Evolutionary conservation across 177 flowering plant genomes (phyloP).

Genomic region (Vitis hybrid): DNA sequence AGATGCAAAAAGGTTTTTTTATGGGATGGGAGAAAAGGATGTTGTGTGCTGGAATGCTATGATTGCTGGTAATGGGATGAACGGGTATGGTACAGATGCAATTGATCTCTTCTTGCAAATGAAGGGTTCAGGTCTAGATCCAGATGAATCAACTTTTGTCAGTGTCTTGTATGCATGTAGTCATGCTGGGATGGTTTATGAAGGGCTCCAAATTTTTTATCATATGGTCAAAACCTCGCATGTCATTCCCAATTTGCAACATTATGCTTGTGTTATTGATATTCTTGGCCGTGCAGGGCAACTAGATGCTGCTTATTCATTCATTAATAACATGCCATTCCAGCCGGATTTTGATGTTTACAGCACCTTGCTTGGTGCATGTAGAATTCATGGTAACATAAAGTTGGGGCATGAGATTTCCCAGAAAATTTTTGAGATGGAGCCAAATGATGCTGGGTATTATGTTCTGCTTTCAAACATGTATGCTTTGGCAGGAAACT

Average conservation of each 20-base stretch:
- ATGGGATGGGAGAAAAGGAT: slow-evolving; percentile 30
- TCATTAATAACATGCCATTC: slow-evolving; percentile 30
- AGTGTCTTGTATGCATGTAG: slow-evolving; percentile 39
- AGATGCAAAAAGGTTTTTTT: slow-evolving; percentile 28
- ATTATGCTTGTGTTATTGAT: slow-evolving; percentile 41
- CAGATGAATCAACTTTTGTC: slow-evolving; percentile 37
- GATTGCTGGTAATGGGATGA: slow-evolving; percentile 40
- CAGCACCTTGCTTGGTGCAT: slow-evolving; percentile 36
- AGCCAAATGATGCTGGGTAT: slow-evolving; percentile 38
- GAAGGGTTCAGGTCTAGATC: slow-evolving; percentile 24
- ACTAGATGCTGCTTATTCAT: slow-evolving; percentile 28
- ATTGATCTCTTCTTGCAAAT: slow-evolving; percentile 31
- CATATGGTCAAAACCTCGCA: slow-evolving; percentile 16
- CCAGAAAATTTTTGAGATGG: slow-evolving; percentile 29
- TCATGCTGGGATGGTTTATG: slow-evolving; percentile 39
- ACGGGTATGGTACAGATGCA: slow-evolving; percentile 34
- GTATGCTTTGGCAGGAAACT: slow-evolving; percentile 32
- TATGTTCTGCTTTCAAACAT: slow-evolving; percentile 34
- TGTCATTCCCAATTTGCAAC: slow-evolving; percentile 29
- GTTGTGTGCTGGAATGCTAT: slow-evolving; percentile 47
- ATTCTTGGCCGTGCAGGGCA: slow-evolving; percentile 43
- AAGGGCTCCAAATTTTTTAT: slow-evolving; percentile 29
- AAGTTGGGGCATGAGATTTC: slow-evolving; percentile 27
- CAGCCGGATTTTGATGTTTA: slow-evolving; percentile 29
- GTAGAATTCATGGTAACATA: slow-evolving; percentile 30